phyloP scores from a whole-genome alignment of 202 grass and related monocot genomes.

The Panicum virgatum region DNA sequence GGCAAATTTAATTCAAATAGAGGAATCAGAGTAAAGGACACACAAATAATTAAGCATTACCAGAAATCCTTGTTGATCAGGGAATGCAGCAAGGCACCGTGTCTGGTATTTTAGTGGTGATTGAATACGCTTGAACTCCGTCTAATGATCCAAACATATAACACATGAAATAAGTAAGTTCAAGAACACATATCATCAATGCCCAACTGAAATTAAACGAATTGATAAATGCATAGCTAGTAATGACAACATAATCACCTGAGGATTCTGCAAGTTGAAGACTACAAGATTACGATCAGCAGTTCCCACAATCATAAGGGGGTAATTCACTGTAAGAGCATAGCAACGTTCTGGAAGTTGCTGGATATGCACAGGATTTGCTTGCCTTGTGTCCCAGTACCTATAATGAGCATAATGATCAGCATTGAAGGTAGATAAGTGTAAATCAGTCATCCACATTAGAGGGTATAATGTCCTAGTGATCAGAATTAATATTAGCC shows the following conservation, averaged over 20 bases:
- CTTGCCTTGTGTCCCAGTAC: slow-evolving; percentile 79
- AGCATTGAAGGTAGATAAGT: slow-evolving; percentile 1
- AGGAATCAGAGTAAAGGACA: background rate
- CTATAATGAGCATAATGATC: slow-evolving; percentile 32
- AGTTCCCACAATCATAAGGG: slow-evolving; percentile 97
- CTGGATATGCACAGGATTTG: slow-evolving; percentile 84
- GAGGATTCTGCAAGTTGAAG: slow-evolving; percentile 93
- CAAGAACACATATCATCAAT: background rate
- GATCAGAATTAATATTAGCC: background rate
- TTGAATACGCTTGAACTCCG: slow-evolving; percentile 70
- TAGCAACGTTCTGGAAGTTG: slow-evolving; percentile 87
- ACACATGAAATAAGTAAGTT: slow-evolving; percentile 24
- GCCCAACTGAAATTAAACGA: slow-evolving; percentile 1
- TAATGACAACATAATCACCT: slow-evolving; percentile 48
- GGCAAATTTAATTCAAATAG: background rate
- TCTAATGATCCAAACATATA: slow-evolving; percentile 44
- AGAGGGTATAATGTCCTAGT: background rate
- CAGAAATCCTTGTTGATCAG: slow-evolving; percentile 90
- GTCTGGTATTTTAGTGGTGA: slow-evolving; percentile 88
- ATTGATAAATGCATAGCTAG: background rate
- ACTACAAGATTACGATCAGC: slow-evolving; percentile 81
- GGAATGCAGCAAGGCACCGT: slow-evolving; percentile 78
- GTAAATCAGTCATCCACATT: slow-evolving; percentile 8
- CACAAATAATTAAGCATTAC: slow-evolving; percentile 48
- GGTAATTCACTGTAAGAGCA: slow-evolving; percentile 83